A percentile compares a stretch with the other conserved stretches of the same genome.
phyloP scores from a whole-genome alignment of 2,329 filamentous ascomycete genomes.

The Fonsecaea nubica region DNA sequence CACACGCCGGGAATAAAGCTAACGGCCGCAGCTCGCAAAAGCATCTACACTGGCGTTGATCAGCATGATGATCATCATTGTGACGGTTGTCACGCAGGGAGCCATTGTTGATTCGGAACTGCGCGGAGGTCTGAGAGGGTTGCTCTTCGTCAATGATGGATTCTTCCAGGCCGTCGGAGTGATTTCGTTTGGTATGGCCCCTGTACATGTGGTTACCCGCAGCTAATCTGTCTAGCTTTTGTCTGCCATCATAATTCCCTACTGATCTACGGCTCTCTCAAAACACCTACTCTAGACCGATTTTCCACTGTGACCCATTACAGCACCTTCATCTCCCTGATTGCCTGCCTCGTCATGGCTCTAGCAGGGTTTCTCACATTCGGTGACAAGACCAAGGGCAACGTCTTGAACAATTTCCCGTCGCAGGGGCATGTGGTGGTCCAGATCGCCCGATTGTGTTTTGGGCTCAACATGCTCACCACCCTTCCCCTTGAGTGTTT shows the following conservation, averaged over 20 bases:
- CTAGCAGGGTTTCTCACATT: conserved; percentile 91
- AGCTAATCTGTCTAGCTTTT: conserved; percentile 57
- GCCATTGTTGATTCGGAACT: conserved; percentile 73
- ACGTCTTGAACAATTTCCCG: conserved; percentile 97
- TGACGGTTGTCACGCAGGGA: conserved; percentile 86
- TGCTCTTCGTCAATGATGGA: conserved; percentile 80
- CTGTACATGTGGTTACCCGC: conserved; percentile 5
- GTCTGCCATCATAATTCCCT: conserved; percentile 93
- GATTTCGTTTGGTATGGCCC: conserved; percentile 84
- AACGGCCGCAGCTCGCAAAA: conserved; percentile 77
- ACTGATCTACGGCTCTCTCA: conserved; percentile 93
- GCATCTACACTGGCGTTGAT: conserved; percentile 90
- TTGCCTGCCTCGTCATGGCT: conserved; percentile 90
- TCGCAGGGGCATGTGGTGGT: conserved; percentile 82
- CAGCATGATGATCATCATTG: conserved; percentile 88
- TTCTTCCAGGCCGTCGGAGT: conserved; percentile 97
- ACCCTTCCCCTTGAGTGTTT: conserved; percentile 96
- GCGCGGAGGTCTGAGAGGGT: conserved; percentile 72
- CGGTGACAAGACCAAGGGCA: conserved; percentile 87
- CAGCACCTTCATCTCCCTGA: conserved; percentile 85
- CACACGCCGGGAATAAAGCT: conserved; percentile 37
- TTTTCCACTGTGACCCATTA: conserved; percentile 94
- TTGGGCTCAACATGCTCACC: conserved; percentile 98
- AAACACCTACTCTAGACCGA: conserved; percentile 92
- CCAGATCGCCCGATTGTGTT: conserved; percentile 91